Conservation (phyloP, 73 alveolate species). For the Paramecium biaurelia region DNA sequence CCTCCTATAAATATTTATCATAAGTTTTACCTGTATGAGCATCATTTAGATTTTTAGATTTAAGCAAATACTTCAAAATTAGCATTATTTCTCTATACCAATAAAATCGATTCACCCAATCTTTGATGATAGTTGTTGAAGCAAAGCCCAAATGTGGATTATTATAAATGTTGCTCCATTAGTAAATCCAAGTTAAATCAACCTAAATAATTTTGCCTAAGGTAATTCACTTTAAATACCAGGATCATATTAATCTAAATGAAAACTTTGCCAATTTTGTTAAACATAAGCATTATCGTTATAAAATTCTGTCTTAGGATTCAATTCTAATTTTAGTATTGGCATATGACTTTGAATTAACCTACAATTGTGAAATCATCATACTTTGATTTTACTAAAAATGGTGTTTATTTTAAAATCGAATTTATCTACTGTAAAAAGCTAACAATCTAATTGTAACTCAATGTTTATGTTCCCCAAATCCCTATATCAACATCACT, state of each 20-base stretch:
- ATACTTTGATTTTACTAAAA: not conserved
- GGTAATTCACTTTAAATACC: not conserved
- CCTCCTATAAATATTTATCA: not conserved
- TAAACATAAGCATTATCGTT: not conserved
- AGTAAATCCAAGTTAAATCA: not conserved
- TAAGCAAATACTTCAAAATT: not conserved
- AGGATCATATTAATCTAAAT: not conserved
- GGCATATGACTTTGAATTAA: conserved; percentile 19
- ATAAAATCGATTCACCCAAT: not conserved
- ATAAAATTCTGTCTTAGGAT: not conserved
- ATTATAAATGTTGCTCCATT: not conserved
- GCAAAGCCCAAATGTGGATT: conserved; percentile 26
- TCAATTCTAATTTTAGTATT: conserved; percentile 26
- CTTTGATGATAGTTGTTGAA: not conserved
- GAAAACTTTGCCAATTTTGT: not conserved
- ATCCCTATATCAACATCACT: conserved; percentile 51
- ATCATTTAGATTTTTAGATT: conserved; percentile 30
- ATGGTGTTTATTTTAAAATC: not conserved
- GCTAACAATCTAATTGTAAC: not conserved
- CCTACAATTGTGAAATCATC: not conserved
- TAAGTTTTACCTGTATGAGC: not conserved
- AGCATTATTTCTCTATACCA: not conserved
- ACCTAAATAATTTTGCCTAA: not conserved
- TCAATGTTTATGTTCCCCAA: not conserved
- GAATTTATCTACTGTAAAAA: not conserved